Conservation (phyloP, 202 grass and related monocot genomes). For the Schoenoplectus triqueter region DNA sequence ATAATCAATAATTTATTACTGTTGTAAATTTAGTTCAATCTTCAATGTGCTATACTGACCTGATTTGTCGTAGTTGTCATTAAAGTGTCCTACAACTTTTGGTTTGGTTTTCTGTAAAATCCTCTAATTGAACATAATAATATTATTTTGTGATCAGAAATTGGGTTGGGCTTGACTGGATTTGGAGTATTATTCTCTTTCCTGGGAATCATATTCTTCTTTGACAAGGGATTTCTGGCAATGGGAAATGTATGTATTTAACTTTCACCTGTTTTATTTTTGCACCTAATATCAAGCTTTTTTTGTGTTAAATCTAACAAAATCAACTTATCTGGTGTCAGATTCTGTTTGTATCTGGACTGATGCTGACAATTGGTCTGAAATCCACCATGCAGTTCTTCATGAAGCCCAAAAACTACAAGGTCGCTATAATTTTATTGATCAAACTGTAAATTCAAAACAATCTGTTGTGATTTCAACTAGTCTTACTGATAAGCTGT, state of each 20-base stretch:
- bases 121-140: slow-evolving; percentile 1
- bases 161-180: slow-evolving; percentile 87
- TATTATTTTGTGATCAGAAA: slow-evolving; percentile 63
- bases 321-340: slow-evolving; percentile 46
- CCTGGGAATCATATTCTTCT: slow-evolving; percentile 93
- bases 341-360: slow-evolving; percentile 96
- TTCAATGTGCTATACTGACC: slow-evolving; percentile 6
- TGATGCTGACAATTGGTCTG: slow-evolving; percentile 92
- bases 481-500: slow-evolving; percentile 1
- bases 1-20: not conserved
- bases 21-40: slow-evolving; percentile 2
- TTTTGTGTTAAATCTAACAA: not conserved
- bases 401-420: slow-evolving; percentile 95
- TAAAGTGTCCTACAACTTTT: slow-evolving; percentile 1
- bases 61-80: not conserved
- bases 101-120: slow-evolving; percentile 8
- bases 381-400: slow-evolving; percentile 99
- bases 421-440: slow-evolving; percentile 52
- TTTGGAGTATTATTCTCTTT: slow-evolving; percentile 98
- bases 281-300: slow-evolving; percentile 4
- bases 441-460: slow-evolving; percentile 1
- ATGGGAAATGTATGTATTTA: slow-evolving; percentile 85
- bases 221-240: slow-evolving; percentile 92
- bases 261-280: slow-evolving; percentile 16
- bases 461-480: not conserved